Percentiles rank a stretch among this genome's conserved stretches.
Evolutionary conservation across 495 filamentous ascomycete species (phyloP).

Genomic region (Xylaria curta): DNA sequence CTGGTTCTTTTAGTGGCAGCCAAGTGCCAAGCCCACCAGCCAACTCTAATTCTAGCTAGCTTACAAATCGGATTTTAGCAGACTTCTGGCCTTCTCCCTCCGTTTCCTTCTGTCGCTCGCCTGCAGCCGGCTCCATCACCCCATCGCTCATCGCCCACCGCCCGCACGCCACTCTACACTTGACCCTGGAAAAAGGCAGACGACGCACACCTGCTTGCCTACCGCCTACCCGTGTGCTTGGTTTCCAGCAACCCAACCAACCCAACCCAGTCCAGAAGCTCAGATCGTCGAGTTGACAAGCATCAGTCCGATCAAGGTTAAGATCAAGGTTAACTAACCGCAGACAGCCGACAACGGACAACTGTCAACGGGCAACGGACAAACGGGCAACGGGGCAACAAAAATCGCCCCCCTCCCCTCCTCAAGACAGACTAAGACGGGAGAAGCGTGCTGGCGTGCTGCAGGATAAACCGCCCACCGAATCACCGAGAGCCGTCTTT

Average conservation of each 20-base stretch:
- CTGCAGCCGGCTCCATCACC: background rate
- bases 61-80: constrained; percentile 27
- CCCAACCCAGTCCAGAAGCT: background rate
- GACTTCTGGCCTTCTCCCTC: constrained; percentile 16
- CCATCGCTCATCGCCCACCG: background rate
- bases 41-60: constrained; percentile 22
- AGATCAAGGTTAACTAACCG: no score
- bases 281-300: background rate
- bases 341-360: no score
- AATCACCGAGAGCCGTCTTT: constrained; percentile 18
- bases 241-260: background rate
- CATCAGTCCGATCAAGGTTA: background rate
- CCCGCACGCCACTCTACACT: constrained; percentile 1
- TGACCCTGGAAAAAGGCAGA: background rate
- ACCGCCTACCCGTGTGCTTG: background rate
- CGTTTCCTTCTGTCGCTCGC: constrained; percentile 18
- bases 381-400: background rate
- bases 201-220: constrained; percentile 17
- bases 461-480: constrained; percentile 15
- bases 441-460: constrained; percentile 16
- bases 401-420: background rate
- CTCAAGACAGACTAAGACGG: constrained; percentile 2
- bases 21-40: background rate
- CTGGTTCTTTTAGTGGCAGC: background rate
- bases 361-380: background rate